phyloP scores from a whole-genome alignment of 2,329 filamentous ascomycete species.

The Neurospora sp. region DNA sequence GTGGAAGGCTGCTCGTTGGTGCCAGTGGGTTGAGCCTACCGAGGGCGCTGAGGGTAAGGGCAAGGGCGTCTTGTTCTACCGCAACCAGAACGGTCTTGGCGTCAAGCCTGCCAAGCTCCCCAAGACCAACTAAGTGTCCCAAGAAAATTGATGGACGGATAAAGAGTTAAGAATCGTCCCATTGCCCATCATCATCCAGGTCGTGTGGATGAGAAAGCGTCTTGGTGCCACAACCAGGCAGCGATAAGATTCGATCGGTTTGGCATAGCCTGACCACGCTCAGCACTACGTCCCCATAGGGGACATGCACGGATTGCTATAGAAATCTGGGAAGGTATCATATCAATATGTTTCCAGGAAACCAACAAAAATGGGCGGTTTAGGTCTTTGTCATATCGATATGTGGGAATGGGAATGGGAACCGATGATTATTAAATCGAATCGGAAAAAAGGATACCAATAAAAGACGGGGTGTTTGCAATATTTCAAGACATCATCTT shows the following conservation, averaged over 20 bases:
- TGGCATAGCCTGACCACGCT: not conserved
- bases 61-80: slow-evolving; percentile 85
- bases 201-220: not conserved
- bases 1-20: slow-evolving; percentile 72
- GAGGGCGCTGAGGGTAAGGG: slow-evolving; percentile 69
- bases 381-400: not conserved
- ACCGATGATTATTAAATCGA: not conserved
- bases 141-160: not conserved
- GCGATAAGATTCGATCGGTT: not conserved
- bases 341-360: not conserved
- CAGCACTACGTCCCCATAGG: not conserved
- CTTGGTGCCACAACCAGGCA: not conserved
- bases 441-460: not conserved
- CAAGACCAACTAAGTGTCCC: slow-evolving; percentile 1
- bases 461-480: not conserved
- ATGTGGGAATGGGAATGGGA: not conserved
- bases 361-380: not conserved
- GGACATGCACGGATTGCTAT: not conserved
- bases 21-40: slow-evolving; percentile 96
- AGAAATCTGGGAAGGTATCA: not conserved
- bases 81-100: slow-evolving; percentile 85
- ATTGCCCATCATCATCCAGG: not conserved
- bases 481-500: not conserved
- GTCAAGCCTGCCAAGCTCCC: slow-evolving; percentile 29
- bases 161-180: not conserved